Percentiles rank a stretch among this genome's conserved stretches.
Conservation (phyloP, 2,329 filamentous ascomycete genomes). For the Coniochaeta pulveracea region DNA sequence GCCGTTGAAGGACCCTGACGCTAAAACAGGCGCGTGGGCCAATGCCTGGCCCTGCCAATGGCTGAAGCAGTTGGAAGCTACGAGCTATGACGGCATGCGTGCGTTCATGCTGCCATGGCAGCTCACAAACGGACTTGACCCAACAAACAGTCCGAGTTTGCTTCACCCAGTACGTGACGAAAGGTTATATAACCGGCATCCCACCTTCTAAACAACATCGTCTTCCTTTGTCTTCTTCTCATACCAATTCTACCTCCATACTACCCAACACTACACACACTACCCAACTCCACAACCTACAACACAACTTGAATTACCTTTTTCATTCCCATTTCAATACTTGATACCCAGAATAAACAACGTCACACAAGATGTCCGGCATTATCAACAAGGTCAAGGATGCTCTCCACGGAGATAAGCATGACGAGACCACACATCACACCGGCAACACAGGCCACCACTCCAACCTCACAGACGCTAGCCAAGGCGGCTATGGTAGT, state of each 20-base stretch:
- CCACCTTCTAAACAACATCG: constrained; percentile 1
- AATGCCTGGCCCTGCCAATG: no score
- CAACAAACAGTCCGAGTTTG: no score
- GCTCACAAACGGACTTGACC: no score
- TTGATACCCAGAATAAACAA: constrained; percentile 5
- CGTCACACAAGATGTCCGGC: constrained; percentile 32
- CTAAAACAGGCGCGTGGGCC: no score
- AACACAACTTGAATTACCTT: constrained; percentile 2
- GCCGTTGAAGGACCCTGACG: no score
- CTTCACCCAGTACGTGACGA: no score
- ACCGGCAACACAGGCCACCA: constrained; percentile 14
- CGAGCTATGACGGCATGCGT: no score
- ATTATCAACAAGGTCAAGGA: constrained; percentile 52
- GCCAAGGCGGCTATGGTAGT: neutral
- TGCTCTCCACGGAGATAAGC: constrained; percentile 32
- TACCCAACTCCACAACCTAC: constrained; percentile 4
- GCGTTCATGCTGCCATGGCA: no score
- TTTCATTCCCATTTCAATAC: constrained; percentile 1
- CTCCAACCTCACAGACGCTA: constrained; percentile 14
- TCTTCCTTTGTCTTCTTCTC: constrained; percentile 4
- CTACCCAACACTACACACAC: constrained; percentile 1
- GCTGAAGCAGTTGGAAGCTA: no score
- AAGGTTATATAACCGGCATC: constrained; percentile 8
- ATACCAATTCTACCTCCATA: constrained; percentile 3
- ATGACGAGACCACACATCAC: constrained; percentile 10